Base-by-base conservation (phyloP, 805 yeast genomes). In the Candida suzukii region DNA sequence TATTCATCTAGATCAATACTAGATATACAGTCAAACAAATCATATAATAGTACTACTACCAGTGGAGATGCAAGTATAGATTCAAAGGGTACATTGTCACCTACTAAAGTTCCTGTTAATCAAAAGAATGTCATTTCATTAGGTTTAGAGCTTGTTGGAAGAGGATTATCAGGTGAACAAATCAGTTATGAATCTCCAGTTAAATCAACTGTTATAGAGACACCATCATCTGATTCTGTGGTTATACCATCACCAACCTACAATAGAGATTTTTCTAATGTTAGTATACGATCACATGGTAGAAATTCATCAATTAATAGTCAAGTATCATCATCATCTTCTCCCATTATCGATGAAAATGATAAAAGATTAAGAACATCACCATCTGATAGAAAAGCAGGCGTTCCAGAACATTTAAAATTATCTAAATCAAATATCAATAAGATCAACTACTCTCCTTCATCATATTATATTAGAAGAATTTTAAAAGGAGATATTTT, bases 61-160 rank as follows among this genome's bases (percentile, higher is more conserved):
- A n/a, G n/a, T n/a, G 30, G 6, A 7, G 10, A 30, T 30, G 8
- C 16, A 16, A 17, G 33, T 7, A 30, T 10, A 17, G 33, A 17
- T 7, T 5, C 7, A 30, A n/a, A n/a, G n/a, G 20, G 11, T 30
- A 3, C 14, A n/a, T 5, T 35, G 11, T 47, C 52, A 2, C 46
- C 54, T 4, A 40, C 51, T 1, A 46, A 35, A 20, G 29, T 44
- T 0, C 31, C 54, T 1, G 46, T 57, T n/a, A 43, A 48, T 11
- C 46, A 50, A 3, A 35, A 44, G 2, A 56, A 57, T 34, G 61
- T 59, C 12, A 52, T 52, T 7, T 41, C 45, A 16, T 19, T 58
- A n/a, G 66, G 66, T 1, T 44, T 60, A 14, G 60, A 49, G 8
- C 42, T 61, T 3, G 64, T 58, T 2, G 66, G 64, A 2, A 47